Base-by-base conservation (phyloP, 2,329 filamentous ascomycete species). In the Xylaria digitata region DNA sequence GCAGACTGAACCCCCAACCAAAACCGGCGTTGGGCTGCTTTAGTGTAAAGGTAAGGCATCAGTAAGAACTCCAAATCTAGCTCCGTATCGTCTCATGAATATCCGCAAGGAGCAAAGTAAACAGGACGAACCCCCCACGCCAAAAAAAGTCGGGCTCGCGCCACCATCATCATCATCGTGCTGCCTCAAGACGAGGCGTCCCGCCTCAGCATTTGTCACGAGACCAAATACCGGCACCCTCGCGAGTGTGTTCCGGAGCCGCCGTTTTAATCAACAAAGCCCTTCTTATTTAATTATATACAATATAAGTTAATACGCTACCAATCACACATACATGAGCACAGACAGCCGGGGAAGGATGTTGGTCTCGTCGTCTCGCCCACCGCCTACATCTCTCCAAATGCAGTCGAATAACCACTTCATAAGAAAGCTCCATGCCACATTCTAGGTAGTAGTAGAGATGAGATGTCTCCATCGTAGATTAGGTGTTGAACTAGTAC, bases 391-490 rank as follows among this genome's bases (percentile, higher is more conserved):
- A 7, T 37, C 49, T 37, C 34, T 8, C 23, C 19, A 26, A n/a
- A 57, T 6, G 52, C 4, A 19, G 9, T 46, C 15, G 13, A 23
- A 32, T 43, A 7, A n/a, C 9, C 8, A 21, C 19, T 42, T 53
- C 37, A 26, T 30, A 6, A 48, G 15, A 40, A 49, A n/a, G 43
- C 17, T 9, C n/a, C 11, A 34, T 21, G 9, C 17, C 40, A 42
- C 5, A 26, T 37, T n/a, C 5, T 17, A 53, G 11, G 19, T 42
- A 21, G 17, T 26, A 32, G 52, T 57, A 67, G 65, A 67, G 65
- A 65, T 61, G 61, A 58, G 65, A 67, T 54, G 61, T 65, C 46
- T 54, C 46, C 30, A 32, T 65, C 30, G 46, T 43, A 17, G 21
- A 59, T 63, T 52, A 21, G n/a, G 9, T 65, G 34, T 15, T 32